Conservation (phyloP, 2,329 filamentous ascomycete genomes). For the Fusarium nurragi region DNA sequence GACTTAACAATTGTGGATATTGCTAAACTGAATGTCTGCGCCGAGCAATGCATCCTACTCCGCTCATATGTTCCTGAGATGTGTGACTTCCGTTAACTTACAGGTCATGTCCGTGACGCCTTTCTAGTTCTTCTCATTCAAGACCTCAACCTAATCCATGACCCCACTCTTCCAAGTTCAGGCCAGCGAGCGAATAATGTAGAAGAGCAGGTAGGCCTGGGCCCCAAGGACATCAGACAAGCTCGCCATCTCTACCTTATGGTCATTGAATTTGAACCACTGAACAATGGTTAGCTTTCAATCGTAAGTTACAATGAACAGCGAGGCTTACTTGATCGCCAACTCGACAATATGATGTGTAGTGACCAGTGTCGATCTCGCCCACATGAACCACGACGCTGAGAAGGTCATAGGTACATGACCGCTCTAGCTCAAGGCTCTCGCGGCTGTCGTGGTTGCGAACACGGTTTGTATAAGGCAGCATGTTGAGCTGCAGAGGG, state of each 20-base stretch:
- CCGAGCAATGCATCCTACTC: constrained; percentile 34
- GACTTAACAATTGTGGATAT: constrained; percentile 3
- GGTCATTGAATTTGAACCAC: constrained; percentile 98
- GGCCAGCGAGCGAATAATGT: constrained; percentile 72
- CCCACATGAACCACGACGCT: constrained; percentile 94
- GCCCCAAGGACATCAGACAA: constrained; percentile 86
- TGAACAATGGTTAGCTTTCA: constrained; percentile 50
- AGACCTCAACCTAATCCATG: neutral
- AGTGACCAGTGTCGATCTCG: constrained; percentile 91
- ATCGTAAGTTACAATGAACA: neutral
- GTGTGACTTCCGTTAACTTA: neutral
- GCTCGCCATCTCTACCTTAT: constrained; percentile 84
- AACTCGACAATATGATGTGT: constrained; percentile 87
- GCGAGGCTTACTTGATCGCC: constrained; percentile 67
- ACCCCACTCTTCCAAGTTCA: constrained; percentile 41
- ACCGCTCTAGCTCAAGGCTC: constrained; percentile 67
- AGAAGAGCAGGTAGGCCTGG: constrained; percentile 92
- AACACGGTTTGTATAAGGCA: constrained; percentile 82
- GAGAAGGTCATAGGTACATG: constrained; percentile 84
- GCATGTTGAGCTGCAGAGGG: constrained; percentile 86
- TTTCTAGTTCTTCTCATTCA: neutral
- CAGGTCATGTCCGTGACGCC: constrained; percentile 25
- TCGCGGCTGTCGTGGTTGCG: constrained; percentile 61
- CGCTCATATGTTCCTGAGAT: constrained; percentile 10
- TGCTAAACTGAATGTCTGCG: constrained; percentile 31